Evolutionary conservation across 371 early-diverging fungal genomes (phyloP).

Genomic region (Entomophthora muscae): DNA sequence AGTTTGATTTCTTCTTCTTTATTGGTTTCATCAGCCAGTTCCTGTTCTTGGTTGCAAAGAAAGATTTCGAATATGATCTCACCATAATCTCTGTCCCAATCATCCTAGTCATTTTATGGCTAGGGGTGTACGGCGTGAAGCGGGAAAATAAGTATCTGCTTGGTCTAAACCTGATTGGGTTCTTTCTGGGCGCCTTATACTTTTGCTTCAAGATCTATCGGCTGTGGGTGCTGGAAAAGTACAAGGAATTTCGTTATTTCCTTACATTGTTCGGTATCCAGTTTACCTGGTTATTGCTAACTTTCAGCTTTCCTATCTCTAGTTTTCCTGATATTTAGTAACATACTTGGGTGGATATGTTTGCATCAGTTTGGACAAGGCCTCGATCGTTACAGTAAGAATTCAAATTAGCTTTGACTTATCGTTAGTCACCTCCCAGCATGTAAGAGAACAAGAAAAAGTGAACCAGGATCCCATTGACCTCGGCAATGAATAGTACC

Average conservation of each 20-base stretch:
- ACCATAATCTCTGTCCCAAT: slow-evolving; percentile 59
- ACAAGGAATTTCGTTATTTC: slow-evolving; percentile 40
- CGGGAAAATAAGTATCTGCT: slow-evolving; percentile 41
- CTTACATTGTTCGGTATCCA: slow-evolving; percentile 67
- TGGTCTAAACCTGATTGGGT: slow-evolving; percentile 40
- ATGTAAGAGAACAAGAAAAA: not conserved
- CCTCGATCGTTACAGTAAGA: slow-evolving; percentile 23
- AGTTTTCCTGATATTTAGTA: slow-evolving; percentile 41
- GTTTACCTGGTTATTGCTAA: not conserved
- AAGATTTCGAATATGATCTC: slow-evolving; percentile 43
- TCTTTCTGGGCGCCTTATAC: slow-evolving; percentile 53
- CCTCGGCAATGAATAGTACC: not conserved
- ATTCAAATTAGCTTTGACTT: not conserved
- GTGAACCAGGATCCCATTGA: not conserved
- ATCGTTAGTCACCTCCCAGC: not conserved
- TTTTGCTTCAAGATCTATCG: slow-evolving; percentile 71
- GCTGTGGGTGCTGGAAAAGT: slow-evolving; percentile 47
- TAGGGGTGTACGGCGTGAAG: slow-evolving; percentile 62
- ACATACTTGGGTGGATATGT: slow-evolving; percentile 47
- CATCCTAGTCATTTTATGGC: slow-evolving; percentile 39
- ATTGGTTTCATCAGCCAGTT: slow-evolving; percentile 74
- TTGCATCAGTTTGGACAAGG: slow-evolving; percentile 69
- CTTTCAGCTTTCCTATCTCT: slow-evolving; percentile 38
- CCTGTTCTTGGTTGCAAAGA: slow-evolving; percentile 49
- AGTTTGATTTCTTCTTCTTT: slow-evolving; percentile 76